Evolutionary conservation across 345 rosid genomes (phyloP), one percentile per base, ranked within the genome.

Genomic region (Eucalyptus pauciflora): DNA sequence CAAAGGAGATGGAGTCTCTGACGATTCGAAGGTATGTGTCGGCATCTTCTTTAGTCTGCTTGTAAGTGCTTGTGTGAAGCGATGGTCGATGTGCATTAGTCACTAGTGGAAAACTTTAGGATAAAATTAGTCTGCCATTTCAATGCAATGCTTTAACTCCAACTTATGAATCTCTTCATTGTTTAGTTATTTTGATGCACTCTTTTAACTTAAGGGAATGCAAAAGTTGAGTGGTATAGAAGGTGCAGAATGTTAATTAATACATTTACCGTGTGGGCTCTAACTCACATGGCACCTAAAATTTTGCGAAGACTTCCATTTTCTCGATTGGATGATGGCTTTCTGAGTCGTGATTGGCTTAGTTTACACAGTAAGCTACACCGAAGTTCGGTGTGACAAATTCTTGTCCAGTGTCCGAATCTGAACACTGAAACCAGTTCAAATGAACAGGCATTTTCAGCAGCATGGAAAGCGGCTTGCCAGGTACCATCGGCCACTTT

Each of bases 391-490:
- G 83, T 11, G 83, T 71, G 27, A 71, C 54, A 88, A 51, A 41
- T 37, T 71, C 85, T 33, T n/a, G 27, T 49, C 76, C 46, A 49
- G 22, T 50, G 56, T 27, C 54, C 17, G 48, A 71, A 11, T 45
- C 29, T 22, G 45, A 50, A 31, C 50, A 18, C 83, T 76, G 27
- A 76, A 76, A 45, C 48, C 48, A 41, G 15, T 37, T 76, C 83
- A 76, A 76, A 16, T 29, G 52, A 81, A 88, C 94, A 95, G 96
- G 93, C 96, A 33, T 79, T 94, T 86, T 13, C 67, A 56, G 92
- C 91, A 31, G 95, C 96, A 79, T 94, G 97, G 97, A 92, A 92
- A 88, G 96, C 96, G 86, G 96, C 96, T 48, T 94, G 96, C 91
- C 91, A 88, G 62, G 93, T 94, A 5, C 48, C 91, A 4, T 92